Conservation (phyloP, 768 basidiomycete species). For the Tulasnella sp. region DNA sequence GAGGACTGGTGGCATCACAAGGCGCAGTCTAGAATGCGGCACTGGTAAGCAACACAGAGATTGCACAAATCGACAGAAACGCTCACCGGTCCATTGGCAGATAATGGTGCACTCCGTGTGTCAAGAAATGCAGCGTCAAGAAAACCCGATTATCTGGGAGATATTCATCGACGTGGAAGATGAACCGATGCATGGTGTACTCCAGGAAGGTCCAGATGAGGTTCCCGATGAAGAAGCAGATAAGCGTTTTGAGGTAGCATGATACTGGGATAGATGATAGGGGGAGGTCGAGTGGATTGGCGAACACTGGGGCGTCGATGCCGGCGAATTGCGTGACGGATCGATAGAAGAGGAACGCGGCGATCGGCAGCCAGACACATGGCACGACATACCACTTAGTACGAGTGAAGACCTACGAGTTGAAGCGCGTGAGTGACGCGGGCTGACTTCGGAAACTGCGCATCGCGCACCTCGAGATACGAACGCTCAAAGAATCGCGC, state of each 20-base stretch:
- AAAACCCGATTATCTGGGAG: slow-evolving; percentile 76
- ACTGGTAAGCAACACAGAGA: background rate
- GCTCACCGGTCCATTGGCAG: slow-evolving; percentile 87
- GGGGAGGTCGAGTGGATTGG: slow-evolving; percentile 27
- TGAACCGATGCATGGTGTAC: slow-evolving; percentile 86
- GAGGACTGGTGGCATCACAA: slow-evolving; percentile 91
- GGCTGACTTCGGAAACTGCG: background rate
- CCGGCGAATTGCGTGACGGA: slow-evolving; percentile 73
- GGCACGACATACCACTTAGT: slow-evolving; percentile 95
- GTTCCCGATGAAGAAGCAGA: slow-evolving; percentile 76
- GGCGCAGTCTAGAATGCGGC: slow-evolving; percentile 46
- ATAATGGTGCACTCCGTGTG: slow-evolving; percentile 96
- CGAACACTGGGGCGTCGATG: slow-evolving; percentile 47
- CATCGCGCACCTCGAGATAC: slow-evolving; percentile 54
- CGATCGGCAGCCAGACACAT: slow-evolving; percentile 80
- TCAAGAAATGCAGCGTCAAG: slow-evolving; percentile 78
- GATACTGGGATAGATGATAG: slow-evolving; percentile 38
- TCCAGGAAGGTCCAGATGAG: slow-evolving; percentile 91
- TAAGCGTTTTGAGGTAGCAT: slow-evolving; percentile 42
- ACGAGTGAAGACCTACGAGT: slow-evolving; percentile 55
- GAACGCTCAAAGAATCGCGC: slow-evolving; percentile 79
- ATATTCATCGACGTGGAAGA: slow-evolving; percentile 86
- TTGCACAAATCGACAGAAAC: background rate
- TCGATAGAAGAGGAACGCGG: slow-evolving; percentile 64
- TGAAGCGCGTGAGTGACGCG: background rate